Conservation (phyloP, 2,329 filamentous ascomycete genomes). For the Gremmenia infestans region DNA sequence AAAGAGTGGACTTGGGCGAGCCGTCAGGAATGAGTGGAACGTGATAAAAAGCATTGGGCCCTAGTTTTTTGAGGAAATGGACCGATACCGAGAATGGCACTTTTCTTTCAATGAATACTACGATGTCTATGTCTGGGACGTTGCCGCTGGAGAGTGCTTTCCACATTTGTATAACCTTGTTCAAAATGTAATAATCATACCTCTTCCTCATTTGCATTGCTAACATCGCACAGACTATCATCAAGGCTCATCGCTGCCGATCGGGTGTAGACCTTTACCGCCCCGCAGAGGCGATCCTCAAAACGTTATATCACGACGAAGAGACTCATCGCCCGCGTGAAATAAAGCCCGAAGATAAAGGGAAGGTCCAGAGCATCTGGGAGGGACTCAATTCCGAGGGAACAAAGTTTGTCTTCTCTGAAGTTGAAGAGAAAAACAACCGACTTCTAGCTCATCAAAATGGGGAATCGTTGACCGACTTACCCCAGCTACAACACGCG, state of each 20-base stretch:
- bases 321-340: slow-evolving; percentile 33
- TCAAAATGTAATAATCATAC: slow-evolving; percentile 25
- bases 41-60: slow-evolving; percentile 32
- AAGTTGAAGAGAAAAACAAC: background rate
- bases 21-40: slow-evolving; percentile 35
- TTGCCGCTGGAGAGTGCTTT: slow-evolving; percentile 31
- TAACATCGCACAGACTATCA: slow-evolving; percentile 30
- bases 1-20: slow-evolving; percentile 36
- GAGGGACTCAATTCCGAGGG: slow-evolving; percentile 26
- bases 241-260: slow-evolving; percentile 34
- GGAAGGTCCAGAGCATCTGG: slow-evolving; percentile 29
- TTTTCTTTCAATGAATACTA: slow-evolving; percentile 40
- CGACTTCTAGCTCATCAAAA: background rate
- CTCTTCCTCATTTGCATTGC: background rate
- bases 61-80: slow-evolving; percentile 38
- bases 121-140: slow-evolving; percentile 39
- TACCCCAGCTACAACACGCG: background rate
- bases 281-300: slow-evolving; percentile 32
- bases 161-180: slow-evolving; percentile 29
- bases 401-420: slow-evolving; percentile 8
- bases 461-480: background rate
- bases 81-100: slow-evolving; percentile 32
- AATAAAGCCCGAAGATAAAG: slow-evolving; percentile 33
- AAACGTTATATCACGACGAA: slow-evolving; percentile 34
- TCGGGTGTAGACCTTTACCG: slow-evolving; percentile 31